phyloP scores from a whole-genome alignment of 371 early-diverging fungal genomes.

The Nematocida displodere region DNA sequence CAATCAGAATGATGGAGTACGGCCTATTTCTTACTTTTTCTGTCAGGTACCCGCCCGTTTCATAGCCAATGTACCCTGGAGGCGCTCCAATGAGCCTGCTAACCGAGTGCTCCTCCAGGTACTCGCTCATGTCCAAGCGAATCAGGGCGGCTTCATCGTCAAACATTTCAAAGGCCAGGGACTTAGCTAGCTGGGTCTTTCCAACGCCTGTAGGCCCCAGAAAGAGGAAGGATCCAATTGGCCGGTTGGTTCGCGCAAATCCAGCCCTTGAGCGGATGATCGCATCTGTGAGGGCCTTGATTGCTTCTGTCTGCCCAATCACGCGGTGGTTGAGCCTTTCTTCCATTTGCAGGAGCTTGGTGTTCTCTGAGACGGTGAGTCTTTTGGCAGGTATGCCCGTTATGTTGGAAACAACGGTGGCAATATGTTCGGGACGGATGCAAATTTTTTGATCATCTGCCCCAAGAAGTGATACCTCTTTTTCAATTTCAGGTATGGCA shows the following conservation, averaged over 20 bases:
- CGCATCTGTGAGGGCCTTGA: slow-evolving; percentile 72
- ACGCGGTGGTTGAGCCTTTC: slow-evolving; percentile 69
- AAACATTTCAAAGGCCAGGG: slow-evolving; percentile 76
- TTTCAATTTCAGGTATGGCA: slow-evolving; percentile 71
- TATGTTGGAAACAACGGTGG: slow-evolving; percentile 73
- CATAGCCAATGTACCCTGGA: slow-evolving; percentile 77
- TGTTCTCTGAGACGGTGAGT: slow-evolving; percentile 73
- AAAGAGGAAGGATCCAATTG: slow-evolving; percentile 81
- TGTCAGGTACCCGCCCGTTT: slow-evolving; percentile 77
- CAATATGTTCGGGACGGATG: slow-evolving; percentile 76
- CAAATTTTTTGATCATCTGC: slow-evolving; percentile 70
- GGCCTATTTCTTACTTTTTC: slow-evolving; percentile 79
- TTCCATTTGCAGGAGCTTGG: slow-evolving; percentile 75
- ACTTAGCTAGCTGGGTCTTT: slow-evolving; percentile 80
- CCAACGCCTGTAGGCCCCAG: slow-evolving; percentile 84
- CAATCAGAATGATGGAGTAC: slow-evolving; percentile 76
- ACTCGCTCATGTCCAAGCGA: slow-evolving; percentile 83
- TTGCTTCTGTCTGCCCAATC: slow-evolving; percentile 77
- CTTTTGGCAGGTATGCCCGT: slow-evolving; percentile 79
- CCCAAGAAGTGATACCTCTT: slow-evolving; percentile 68
- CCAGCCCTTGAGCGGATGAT: slow-evolving; percentile 75
- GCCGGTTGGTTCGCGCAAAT: slow-evolving; percentile 71
- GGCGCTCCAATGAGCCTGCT: slow-evolving; percentile 80
- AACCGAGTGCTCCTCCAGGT: slow-evolving; percentile 75
- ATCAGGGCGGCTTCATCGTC: slow-evolving; percentile 75